These are phyloP conservation scores for Lagenidium giganteum DNA, from an alignment of 352 stramenopile species.

Conservation along the genomic window DNA sequence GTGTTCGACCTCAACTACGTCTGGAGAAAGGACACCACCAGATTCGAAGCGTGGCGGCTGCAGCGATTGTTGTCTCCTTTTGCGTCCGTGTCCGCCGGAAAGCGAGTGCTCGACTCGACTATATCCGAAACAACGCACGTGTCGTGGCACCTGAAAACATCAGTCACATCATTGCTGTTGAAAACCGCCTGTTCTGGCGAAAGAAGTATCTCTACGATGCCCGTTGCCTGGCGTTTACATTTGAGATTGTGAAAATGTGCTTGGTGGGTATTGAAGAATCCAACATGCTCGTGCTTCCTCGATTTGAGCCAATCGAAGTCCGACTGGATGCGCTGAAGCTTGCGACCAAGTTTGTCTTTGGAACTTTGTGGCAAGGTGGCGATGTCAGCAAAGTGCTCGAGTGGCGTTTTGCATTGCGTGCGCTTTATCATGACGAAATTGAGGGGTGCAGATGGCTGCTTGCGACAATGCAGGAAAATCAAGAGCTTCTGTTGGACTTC, in stretches of 20 bases:
- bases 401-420: conserved; percentile 64
- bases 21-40: no score
- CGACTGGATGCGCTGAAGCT: conserved; percentile 73
- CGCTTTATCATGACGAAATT: conserved; percentile 72
- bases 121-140: conserved; percentile 35
- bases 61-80: conserved; percentile 4
- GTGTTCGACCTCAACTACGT: conserved; percentile 43
- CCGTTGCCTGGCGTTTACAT: conserved; percentile 75
- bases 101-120: conserved; percentile 23
- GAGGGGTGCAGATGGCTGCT: conserved; percentile 70
- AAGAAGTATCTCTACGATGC: conserved; percentile 82
- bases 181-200: conserved; percentile 84
- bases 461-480: conserved; percentile 48
- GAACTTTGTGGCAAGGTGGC: conserved; percentile 77
- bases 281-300: conserved; percentile 3
- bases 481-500: conserved; percentile 65
- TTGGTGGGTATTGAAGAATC: conserved; percentile 24
- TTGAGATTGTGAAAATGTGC: conserved; percentile 61
- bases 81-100: conserved; percentile 14
- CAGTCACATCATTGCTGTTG: conserved; percentile 63
- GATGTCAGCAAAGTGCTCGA: conserved; percentile 69
- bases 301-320: conserved; percentile 58
- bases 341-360: conserved; percentile 83
- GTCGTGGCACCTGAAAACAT: conserved; percentile 72
- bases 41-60: not conserved